Evolutionary conservation across 75 land plant genomes (phyloP).

Genomic region (Chamaecyparis obtusa): DNA sequence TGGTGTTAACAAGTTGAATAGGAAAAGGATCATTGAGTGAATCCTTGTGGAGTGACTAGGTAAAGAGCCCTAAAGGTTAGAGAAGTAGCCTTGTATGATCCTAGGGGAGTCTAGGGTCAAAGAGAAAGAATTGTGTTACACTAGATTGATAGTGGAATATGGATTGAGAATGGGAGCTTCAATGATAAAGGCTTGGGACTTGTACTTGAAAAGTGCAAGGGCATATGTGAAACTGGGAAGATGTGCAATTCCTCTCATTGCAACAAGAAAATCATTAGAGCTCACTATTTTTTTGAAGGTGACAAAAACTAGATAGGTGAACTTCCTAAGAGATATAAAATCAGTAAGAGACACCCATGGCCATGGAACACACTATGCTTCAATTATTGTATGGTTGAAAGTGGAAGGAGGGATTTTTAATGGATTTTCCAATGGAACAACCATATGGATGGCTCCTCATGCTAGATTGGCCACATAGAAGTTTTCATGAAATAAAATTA

Average conservation of each 20-base stretch:
- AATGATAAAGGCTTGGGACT: slow-evolving; percentile 14
- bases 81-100: too few relatives aligned
- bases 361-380: slow-evolving; percentile 41
- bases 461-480: slow-evolving; percentile 23
- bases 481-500: too few relatives aligned
- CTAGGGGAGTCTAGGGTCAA: too few relatives aligned
- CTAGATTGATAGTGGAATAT: slow-evolving; percentile 29
- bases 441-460: too few relatives aligned
- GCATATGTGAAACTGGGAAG: slow-evolving; percentile 1
- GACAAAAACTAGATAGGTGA: slow-evolving; percentile 14
- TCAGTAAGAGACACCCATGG: slow-evolving; percentile 25
- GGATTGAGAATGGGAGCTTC: slow-evolving; percentile 57
- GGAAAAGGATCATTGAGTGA: too few relatives aligned
- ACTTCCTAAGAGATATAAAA: background rate
- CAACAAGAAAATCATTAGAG: slow-evolving; percentile 44
- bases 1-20: too few relatives aligned
- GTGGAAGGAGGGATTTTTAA: background rate
- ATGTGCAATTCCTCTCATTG: slow-evolving; percentile 34
- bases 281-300: slow-evolving; percentile 35
- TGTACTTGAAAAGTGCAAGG: slow-evolving; percentile 24
- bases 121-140: too few relatives aligned
- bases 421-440: background rate
- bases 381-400: slow-evolving; percentile 24
- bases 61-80: too few relatives aligned
- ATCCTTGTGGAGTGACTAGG: too few relatives aligned